Base-by-base conservation (phyloP, 202 grass and related monocot genomes). In the Brachypodium distachyon region DNA sequence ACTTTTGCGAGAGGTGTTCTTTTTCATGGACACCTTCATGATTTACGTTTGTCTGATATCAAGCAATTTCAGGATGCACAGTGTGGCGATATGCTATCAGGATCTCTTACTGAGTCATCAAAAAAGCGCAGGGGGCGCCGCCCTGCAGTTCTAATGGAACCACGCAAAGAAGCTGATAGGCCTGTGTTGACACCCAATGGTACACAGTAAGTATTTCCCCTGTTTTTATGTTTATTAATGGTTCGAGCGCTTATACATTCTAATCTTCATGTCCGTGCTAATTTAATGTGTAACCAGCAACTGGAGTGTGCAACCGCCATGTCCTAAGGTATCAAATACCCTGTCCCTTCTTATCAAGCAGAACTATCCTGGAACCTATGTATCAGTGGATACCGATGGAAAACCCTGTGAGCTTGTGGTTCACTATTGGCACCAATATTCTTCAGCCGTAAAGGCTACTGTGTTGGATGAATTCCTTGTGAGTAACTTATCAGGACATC, bases 401-500 rank as follows among this genome's bases (percentile, higher is more conserved):
- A 75, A 75, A 77, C 41, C 72, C 31, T 39, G 44, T 70, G 78
- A 86, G 38, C 62, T 70, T 44, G 84, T 76, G 36, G 84, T 86
- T 81, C 61, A 76, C 78, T 73, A 77, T 55, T 86, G 84, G 78
- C 78, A 81, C 28, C 84, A 77, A 63, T 71, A 28, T 19, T 63
- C 84, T 71, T 49, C 72, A 54, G 72, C 76, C 63, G 74, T 29
- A 47, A 63, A 37, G 72, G 56, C 72, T 70, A 63, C 21, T 53
- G 33, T 81, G 32, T 31, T 81, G 72, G 77, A 70, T 71, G 84
- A 86, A 81, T 81, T 86, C 46, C 84, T 86, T 46, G 84, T 86
- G 84, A 81, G 84, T 85, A 75, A 73, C 32, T 52, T 50, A 80
- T 33, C 23, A 32, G 25, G 28, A 76, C 11, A 62, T 70, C 69